Base-by-base conservation (phyloP, 2,329 filamentous ascomycete species). In the Nigrograna mackinnonii region DNA sequence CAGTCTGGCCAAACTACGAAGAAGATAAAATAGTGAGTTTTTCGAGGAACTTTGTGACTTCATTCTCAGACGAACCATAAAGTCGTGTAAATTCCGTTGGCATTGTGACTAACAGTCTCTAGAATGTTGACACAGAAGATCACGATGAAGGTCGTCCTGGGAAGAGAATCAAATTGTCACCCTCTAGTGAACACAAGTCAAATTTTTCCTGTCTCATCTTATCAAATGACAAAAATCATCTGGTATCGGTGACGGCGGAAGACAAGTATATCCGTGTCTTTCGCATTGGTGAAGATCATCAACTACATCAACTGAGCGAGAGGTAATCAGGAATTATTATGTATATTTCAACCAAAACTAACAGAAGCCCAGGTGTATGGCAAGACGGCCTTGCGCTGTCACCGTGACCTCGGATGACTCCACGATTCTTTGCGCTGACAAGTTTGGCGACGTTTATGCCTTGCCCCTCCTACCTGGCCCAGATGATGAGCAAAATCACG, bases 381-480 rank as follows among this genome's bases (percentile, higher is more conserved):
- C 91, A 28, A 97, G 96, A 73, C 84, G 91, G 24, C 90, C 91
- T 11, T 92, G 86, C 62, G 84, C 87, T 24, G 75, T 97, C 44
- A 73, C 79, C 38, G 70, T 96, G 39, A 83, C 86, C 6, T 74
- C 81, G 28, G 85, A 91, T 62, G 78, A 82, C 48, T 76, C 78
- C 32, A 87, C 84, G 6, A 89, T 99, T 49, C 71, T 97, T 44
- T 84, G 83, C 48, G 92, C 84, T 39, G 94, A 99, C 75, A 99
- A 99, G 69, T 97, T 97, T 61, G 94, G 94, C 52, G 94, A 99
- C 66, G 92, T 96, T 47, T 97, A 96, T 70, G 82, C 88, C 9
- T 71, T 99, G 6, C 92, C 94, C 12, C 75, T 97, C 3, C 66
- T 90, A 33, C 54, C 59, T 11, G 56, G 64, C 9, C 58, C 63